Conservation (phyloP, 78 protist species). For the Goniomonas avonlea region DNA sequence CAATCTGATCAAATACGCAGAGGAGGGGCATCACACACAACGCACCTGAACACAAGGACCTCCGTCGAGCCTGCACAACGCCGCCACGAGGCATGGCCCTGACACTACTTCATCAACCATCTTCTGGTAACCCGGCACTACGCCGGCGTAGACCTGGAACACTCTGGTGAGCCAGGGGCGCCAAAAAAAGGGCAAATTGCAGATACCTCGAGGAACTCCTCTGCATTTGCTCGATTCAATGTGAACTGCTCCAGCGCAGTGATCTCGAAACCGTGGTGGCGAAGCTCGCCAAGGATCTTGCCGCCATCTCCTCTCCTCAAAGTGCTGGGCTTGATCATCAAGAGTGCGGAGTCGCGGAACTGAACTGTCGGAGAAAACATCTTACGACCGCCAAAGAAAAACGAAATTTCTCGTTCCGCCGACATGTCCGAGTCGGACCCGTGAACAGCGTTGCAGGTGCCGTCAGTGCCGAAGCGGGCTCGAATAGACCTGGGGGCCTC, state of each 20-base stretch:
- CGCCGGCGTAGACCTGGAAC: neutral
- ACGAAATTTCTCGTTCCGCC: slow-evolving; percentile 4
- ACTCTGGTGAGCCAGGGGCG: neutral
- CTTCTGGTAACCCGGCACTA: slow-evolving; percentile 28
- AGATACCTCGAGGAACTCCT: slow-evolving; percentile 76
- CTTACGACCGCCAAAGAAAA: neutral
- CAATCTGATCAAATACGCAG: too few species aligned
- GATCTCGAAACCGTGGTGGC: neutral
- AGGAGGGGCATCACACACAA: too few species aligned
- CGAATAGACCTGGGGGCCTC: slow-evolving; percentile 9
- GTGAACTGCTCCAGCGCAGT: slow-evolving; percentile 8
- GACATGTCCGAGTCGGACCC: slow-evolving; percentile 7
- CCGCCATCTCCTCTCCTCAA: neutral
- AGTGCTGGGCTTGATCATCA: slow-evolving; percentile 10
- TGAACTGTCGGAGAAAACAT: neutral
- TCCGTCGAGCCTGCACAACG: too few species aligned
- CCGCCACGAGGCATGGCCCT: too few species aligned
- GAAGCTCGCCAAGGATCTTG: neutral
- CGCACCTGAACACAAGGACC: too few species aligned
- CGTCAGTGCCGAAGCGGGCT: slow-evolving; percentile 11
- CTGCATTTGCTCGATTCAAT: slow-evolving; percentile 25
- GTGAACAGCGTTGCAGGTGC: slow-evolving; percentile 9
- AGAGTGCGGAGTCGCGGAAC: neutral
- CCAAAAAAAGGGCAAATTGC: too few species aligned
- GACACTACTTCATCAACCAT: neutral